Base-by-base conservation (phyloP, 75 land plant genomes). In the Picea sitchensis region DNA sequence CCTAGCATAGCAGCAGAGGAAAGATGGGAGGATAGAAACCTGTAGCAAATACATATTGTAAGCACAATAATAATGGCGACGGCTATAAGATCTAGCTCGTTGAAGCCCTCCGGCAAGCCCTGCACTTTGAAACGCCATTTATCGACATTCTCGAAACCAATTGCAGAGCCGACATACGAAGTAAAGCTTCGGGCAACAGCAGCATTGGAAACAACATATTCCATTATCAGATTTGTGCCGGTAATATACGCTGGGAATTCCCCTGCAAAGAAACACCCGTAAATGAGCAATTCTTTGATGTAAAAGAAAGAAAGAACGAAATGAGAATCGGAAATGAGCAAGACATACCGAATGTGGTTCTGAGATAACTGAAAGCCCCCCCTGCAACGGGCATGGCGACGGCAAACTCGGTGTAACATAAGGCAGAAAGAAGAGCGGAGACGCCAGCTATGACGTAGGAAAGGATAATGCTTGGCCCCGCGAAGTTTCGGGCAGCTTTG, bases 321-420 rank as follows among this genome's bases (percentile, higher is more conserved):
- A 17, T 58, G 23, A 80, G 51, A 20, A 26, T 3, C 76, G 20
- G 38, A 32, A 65, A 36, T 21, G 57, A 51, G 5, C 44, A 14
- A 21, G 36, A 59, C 80, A 21, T 76, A 91, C 96, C 98, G 73
- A 96, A 96, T 17, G 98, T 92, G 76, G 90, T 87, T 61, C 95
- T 83, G 60, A 96, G 91, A 85, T 94, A 96, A 83, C 90, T 90
- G 83, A 96, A 96, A 26, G 99, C 97, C 26, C 99, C 99, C 57
- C 99, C 99, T 18, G 99, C 99, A 23, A 91, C 95, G 47, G 99
- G 99, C 84, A 96, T 81, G 79, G 91, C 92, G 73, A 95, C 98
- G 73, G 99, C 99, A 83, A 96, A 96, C 85, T 96, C 99, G 34
- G 98, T 91, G 86, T 96, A 96, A 85, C 98, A 94, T 81, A 94